These are phyloP conservation scores for Elsinoe fawcettii DNA, from an alignment of 2,329 filamentous ascomycete genomes.

Conservation along the genomic window DNA sequence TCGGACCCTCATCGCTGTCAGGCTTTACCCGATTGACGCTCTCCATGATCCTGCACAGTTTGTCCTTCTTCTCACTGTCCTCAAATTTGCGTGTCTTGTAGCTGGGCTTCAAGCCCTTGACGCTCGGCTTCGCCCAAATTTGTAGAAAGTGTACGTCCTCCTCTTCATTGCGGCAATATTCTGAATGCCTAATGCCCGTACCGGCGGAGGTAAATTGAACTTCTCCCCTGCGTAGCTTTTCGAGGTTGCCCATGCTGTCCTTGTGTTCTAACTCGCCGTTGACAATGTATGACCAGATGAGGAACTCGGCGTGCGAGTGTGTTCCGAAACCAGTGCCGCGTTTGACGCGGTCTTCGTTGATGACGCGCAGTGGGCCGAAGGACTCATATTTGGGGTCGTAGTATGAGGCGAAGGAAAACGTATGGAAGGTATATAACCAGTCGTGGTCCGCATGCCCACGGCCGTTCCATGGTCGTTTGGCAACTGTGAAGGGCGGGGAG, in stretches of 20 bases:
- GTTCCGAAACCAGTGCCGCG: constrained; percentile 71
- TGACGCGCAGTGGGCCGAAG: constrained; percentile 71
- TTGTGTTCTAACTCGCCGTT: constrained; percentile 79
- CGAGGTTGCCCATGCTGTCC: constrained; percentile 65
- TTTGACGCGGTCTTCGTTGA: constrained; percentile 81
- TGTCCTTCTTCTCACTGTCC: constrained; percentile 64
- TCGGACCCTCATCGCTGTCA: constrained; percentile 54
- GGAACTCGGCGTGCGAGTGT: constrained; percentile 76
- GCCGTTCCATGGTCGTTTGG: constrained; percentile 61
- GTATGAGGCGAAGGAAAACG: constrained; percentile 71
- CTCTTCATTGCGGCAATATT: constrained; percentile 66
- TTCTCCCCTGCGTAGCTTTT: constrained; percentile 70
- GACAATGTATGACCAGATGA: constrained; percentile 87
- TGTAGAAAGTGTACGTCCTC: constrained; percentile 77
- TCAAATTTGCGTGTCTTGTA: constrained; percentile 69
- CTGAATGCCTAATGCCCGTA: constrained; percentile 69
- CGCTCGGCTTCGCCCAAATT: constrained; percentile 80
- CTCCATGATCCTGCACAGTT: constrained; percentile 68
- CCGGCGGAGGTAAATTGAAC: constrained; percentile 89
- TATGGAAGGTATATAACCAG: constrained; percentile 83
- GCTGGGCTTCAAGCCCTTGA: constrained; percentile 59
- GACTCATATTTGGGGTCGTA: constrained; percentile 59
- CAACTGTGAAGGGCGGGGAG: constrained; percentile 50
- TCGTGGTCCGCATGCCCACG: constrained; percentile 75
- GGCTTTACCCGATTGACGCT: constrained; percentile 63